A percentile compares a stretch with the other conserved stretches of the same genome.
Conservation (phyloP, 148 eudicot genomes). For the Nyssa sinensis region DNA sequence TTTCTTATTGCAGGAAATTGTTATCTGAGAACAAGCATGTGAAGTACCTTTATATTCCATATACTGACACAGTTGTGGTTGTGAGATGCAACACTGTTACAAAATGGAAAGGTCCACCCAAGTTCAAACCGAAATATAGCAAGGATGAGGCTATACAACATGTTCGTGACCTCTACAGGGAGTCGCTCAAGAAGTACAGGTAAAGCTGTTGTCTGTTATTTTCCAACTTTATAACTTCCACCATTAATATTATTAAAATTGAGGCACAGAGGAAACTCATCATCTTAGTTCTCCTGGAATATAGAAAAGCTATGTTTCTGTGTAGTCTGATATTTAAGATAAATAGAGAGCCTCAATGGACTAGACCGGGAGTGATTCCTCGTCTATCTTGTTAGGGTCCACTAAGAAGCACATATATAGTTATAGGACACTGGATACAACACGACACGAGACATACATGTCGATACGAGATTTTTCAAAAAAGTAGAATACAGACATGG, state of each 20-base stretch:
- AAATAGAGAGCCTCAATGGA: neutral
- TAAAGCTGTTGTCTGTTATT: slow-evolving; percentile 21
- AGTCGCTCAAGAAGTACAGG: slow-evolving; percentile 71
- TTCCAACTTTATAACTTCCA: neutral
- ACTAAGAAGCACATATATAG: no score
- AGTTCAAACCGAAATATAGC: slow-evolving; percentile 74
- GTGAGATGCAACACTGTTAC: slow-evolving; percentile 92
- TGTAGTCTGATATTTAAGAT: neutral
- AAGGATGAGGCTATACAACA: slow-evolving; percentile 83
- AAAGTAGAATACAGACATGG: no score
- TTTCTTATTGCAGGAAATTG: slow-evolving; percentile 59
- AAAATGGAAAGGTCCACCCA: slow-evolving; percentile 72
- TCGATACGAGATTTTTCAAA: no score
- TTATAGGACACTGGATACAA: no score
- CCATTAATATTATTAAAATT: neutral
- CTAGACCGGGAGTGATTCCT: neutral
- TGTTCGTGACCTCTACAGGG: slow-evolving; percentile 69
- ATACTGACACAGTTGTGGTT: slow-evolving; percentile 86
- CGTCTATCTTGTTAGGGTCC: no score
- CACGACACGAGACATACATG: no score
- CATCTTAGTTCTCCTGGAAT: neutral
- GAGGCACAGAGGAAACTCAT: neutral
- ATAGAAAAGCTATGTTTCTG: neutral
- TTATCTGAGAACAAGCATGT: slow-evolving; percentile 92
- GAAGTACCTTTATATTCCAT: slow-evolving; percentile 89